Percentiles rank a stretch among this genome's conserved stretches.
Conservation (phyloP, 1,284 basidiomycete genomes). For the Cutaneotrichosporon cyanovorans region DNA sequence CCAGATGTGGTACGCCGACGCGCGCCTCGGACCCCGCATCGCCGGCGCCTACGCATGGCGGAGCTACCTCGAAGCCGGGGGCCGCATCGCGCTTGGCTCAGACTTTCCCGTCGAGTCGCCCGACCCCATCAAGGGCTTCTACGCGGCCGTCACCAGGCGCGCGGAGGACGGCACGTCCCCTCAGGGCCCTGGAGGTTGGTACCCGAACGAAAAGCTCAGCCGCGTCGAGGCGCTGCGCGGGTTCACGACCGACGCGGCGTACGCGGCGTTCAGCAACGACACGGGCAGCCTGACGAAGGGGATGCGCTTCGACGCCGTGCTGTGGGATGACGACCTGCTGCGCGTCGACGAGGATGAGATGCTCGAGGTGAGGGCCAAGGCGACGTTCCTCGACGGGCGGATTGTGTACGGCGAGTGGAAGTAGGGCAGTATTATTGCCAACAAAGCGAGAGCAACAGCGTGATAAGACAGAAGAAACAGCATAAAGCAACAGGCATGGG, state of each 20-base stretch:
- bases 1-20: conserved; percentile 82
- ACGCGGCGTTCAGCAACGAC: conserved; percentile 65
- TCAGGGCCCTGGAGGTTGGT: conserved; percentile 75
- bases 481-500: too few relatives aligned
- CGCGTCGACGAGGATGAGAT: conserved; percentile 57
- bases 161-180: conserved; percentile 65
- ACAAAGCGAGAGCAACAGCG: background rate
- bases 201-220: conserved; percentile 60
- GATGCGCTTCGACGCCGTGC: conserved; percentile 77
- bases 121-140: conserved; percentile 58
- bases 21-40: conserved; percentile 67
- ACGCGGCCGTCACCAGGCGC: conserved; percentile 72
- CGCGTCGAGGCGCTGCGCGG: conserved; percentile 58
- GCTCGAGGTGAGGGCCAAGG: conserved; percentile 61
- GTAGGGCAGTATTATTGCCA: background rate
- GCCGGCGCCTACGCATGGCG: conserved; percentile 83
- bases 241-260: conserved; percentile 74
- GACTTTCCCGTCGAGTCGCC: conserved; percentile 78
- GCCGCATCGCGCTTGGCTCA: conserved; percentile 67
- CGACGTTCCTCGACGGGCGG: conserved; percentile 70
- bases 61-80: conserved; percentile 56
- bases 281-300: conserved; percentile 61
- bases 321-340: conserved; percentile 74
- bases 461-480: background rate
- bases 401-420: conserved; percentile 50